A percentile compares a stretch with the other conserved stretches of the same genome.
These are phyloP conservation scores for Eustoma russellianum DNA, from an alignment of 257 asterid species.

Conservation along the genomic window DNA sequence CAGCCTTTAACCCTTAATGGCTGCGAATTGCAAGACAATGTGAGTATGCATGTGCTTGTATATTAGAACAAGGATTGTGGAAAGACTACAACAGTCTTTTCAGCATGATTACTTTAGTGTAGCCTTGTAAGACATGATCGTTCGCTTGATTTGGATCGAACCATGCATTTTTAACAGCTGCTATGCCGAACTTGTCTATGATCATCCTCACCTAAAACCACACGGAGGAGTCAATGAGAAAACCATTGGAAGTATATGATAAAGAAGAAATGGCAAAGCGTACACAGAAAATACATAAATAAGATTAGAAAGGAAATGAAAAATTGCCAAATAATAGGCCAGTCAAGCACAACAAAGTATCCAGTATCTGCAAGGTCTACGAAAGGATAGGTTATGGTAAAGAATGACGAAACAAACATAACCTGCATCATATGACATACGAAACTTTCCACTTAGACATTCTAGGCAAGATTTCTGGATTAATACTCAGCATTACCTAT, in stretches of 20 bases:
- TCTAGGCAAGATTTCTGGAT: too few species aligned
- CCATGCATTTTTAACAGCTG: conserved; percentile 71
- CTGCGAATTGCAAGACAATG: conserved; percentile 27
- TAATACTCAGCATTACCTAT: too few species aligned
- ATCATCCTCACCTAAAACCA: conserved; percentile 64
- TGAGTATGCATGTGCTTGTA: background rate
- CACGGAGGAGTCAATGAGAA: background rate
- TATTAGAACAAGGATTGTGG: too few species aligned
- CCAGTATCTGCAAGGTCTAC: too few species aligned
- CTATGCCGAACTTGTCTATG: conserved; percentile 58
- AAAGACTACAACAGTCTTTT: conserved; percentile 5
- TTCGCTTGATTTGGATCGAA: conserved; percentile 69
- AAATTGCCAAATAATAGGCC: too few species aligned
- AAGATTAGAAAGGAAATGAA: too few species aligned
- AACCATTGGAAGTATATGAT: background rate
- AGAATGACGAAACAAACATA: too few species aligned
- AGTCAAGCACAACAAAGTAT: too few species aligned
- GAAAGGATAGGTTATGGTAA: too few species aligned
- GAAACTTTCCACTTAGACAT: too few species aligned
- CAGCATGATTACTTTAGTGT: conserved; percentile 59
- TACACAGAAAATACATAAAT: background rate
- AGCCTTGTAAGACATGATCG: conserved; percentile 71
- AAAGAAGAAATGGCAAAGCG: background rate
- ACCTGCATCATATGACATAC: too few species aligned
- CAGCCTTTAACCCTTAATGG: conserved; percentile 84